A percentile compares a stretch with the other conserved stretches of the same genome.
phyloP scores from a whole-genome alignment of 768 basidiomycete species.

The Kwoniella bestiolae region DNA sequence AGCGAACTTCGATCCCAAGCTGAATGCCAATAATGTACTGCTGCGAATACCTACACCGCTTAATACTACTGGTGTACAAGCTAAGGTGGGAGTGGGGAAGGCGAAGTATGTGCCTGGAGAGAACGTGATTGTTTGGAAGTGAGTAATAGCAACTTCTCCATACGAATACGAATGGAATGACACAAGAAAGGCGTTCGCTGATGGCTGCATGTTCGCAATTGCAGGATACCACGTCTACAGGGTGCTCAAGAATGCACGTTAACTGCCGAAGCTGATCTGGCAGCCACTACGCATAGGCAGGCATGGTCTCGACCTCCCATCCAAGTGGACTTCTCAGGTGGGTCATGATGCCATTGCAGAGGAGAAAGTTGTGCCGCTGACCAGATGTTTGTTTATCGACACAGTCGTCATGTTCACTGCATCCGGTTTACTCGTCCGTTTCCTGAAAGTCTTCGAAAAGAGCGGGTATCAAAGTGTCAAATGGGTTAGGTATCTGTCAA shows the following conservation, averaged over 20 bases:
- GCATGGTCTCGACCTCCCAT: conserved; percentile 98
- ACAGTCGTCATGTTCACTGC: conserved; percentile 95
- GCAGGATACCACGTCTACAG: conserved; percentile 88
- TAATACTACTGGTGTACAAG: conserved; percentile 89
- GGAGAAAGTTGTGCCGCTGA: not conserved
- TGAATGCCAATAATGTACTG: conserved; percentile 89
- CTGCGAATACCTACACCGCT: conserved; percentile 93
- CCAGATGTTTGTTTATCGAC: not conserved
- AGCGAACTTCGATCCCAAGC: conserved; percentile 86
- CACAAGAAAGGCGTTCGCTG: not conserved
- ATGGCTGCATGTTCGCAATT: not conserved
- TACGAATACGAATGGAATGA: too few relatives aligned
- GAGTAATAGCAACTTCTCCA: conserved; percentile 57
- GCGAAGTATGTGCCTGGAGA: conserved; percentile 97
- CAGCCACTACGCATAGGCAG: conserved; percentile 87
- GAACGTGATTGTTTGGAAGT: conserved; percentile 99
- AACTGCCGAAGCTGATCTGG: conserved; percentile 77
- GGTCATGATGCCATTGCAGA: conserved; percentile 13
- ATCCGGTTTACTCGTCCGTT: conserved; percentile 92
- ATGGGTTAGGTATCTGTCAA: conserved; percentile 93
- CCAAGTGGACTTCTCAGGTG: conserved; percentile 84
- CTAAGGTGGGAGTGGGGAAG: conserved; percentile 88
- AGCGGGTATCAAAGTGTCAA: conserved; percentile 90
- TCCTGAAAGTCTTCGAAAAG: conserved; percentile 98
- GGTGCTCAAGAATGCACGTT: conserved; percentile 90